Conservation (phyloP, 1,284 basidiomycete species). For the Trichosporon faecale region DNA sequence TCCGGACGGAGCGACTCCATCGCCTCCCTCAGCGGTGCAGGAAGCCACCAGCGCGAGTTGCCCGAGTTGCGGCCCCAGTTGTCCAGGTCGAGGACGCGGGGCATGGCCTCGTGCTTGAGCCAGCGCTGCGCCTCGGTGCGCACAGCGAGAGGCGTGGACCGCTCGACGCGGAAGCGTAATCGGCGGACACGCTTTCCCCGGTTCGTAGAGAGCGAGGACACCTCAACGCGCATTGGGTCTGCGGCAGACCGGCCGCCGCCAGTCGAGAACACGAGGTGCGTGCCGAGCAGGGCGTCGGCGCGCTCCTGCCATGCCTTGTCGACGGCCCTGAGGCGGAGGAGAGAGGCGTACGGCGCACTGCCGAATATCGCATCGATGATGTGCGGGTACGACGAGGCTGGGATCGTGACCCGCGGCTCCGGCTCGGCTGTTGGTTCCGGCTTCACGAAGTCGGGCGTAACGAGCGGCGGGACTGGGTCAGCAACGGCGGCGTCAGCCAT, state of each 20-base stretch:
- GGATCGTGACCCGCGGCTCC: neutral
- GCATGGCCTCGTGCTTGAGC: neutral
- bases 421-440: no score
- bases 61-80: neutral
- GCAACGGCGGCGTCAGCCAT: neutral
- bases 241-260: neutral
- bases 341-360: neutral
- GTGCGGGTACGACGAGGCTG: constrained; percentile 9
- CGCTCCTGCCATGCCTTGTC: neutral
- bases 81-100: neutral
- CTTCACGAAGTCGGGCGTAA: no score
- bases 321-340: neutral
- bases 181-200: neutral
- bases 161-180: neutral
- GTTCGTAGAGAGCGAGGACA: neutral
- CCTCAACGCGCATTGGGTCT: neutral
- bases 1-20: neutral
- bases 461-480: neutral
- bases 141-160: neutral
- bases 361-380: constrained; percentile 6
- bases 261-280: neutral
- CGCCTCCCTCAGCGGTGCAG: neutral
- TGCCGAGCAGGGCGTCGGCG: neutral
- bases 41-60: neutral
- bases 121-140: neutral